Evolutionary conservation across 495 filamentous ascomycete species (phyloP).

Genomic region (Penicillium desertorum): DNA sequence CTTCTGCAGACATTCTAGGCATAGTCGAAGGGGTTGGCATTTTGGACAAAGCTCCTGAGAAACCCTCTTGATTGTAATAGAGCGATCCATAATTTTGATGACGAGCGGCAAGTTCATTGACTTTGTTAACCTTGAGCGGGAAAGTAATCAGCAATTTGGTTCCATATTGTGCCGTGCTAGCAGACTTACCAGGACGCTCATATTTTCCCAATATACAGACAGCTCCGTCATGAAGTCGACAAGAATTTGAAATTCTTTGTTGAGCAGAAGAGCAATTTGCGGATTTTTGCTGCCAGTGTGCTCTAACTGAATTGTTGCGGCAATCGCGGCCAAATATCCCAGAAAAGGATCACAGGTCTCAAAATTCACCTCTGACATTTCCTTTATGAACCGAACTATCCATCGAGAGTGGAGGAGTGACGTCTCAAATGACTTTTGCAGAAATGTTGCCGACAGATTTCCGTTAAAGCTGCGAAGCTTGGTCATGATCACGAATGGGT

Average conservation of each 20-base stretch:
- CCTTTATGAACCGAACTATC: constrained; percentile 31
- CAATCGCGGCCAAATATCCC: constrained; percentile 33
- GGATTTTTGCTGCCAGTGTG: constrained; percentile 31
- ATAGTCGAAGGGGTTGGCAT: constrained; percentile 33
- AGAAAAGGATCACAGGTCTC: constrained; percentile 28
- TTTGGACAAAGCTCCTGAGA: constrained; percentile 24
- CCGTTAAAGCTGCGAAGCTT: constrained; percentile 31
- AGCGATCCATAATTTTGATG: constrained; percentile 31
- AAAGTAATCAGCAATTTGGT: not conserved
- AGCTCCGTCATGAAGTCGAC: constrained; percentile 28
- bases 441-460: constrained; percentile 31
- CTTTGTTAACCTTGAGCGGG: constrained; percentile 15
- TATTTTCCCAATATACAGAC: constrained; percentile 26
- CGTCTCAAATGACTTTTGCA: constrained; percentile 35
- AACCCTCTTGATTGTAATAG: constrained; percentile 33
- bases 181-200: constrained; percentile 25
- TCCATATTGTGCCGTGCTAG: too few species aligned
- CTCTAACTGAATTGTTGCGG: constrained; percentile 33
- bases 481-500: constrained; percentile 34
- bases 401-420: constrained; percentile 33
- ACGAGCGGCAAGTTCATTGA: constrained; percentile 27
- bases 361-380: constrained; percentile 28
- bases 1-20: constrained; percentile 28
- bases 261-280: constrained; percentile 26
- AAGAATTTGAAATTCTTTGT: constrained; percentile 28